Base-by-base conservation (phyloP, 305 asterid species). In the Fraxinus ornus region DNA sequence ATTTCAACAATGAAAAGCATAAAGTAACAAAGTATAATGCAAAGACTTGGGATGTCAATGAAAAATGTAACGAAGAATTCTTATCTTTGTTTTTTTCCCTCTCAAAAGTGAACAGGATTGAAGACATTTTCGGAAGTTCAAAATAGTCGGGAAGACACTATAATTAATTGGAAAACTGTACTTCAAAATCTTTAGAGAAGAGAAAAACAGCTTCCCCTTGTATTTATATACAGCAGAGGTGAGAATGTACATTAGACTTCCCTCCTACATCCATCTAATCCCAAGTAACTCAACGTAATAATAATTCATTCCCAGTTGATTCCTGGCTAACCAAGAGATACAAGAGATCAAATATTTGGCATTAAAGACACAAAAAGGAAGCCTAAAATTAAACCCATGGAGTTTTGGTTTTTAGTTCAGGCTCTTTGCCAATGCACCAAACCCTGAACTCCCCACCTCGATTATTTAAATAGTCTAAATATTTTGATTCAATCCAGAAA, bases 1-100 rank as follows among this genome's bases (percentile, higher is more conserved):
- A 83, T 82, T 79, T 77, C 47, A 74, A 79, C 74, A 72, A 37
- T 55, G 68, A 84, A 79, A 41, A 64, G 44, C 73, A 52, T 49
- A 57, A 19, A 44, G 44, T 32, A 79, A 72, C 71, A 52, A 72
- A 73, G 77, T 33, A 55, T 36, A 12, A 47, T 64, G 73, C n/a
- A 3, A 72, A 55, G 68, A 75, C 60, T 21, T 21, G 66, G 28
- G 76, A 52, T 15, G n/a, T 47, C 78, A 22, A 80, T 36, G 62
- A 28, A 47, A 21, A 66, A 62, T 78, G 41, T 7, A 62, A 37
- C 57, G 33, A 55, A 28, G 62, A 68, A 68, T 68, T 28, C 19
- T 7, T 28, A 1, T 28, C 73, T 10, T 66, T 2, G 3, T 3
- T 37, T 24, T 8, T 24, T 3, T 0, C 75, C 10, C 39, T 12